Base-by-base conservation (phyloP, 169 alveolate species). In the Theileria sp. region DNA sequence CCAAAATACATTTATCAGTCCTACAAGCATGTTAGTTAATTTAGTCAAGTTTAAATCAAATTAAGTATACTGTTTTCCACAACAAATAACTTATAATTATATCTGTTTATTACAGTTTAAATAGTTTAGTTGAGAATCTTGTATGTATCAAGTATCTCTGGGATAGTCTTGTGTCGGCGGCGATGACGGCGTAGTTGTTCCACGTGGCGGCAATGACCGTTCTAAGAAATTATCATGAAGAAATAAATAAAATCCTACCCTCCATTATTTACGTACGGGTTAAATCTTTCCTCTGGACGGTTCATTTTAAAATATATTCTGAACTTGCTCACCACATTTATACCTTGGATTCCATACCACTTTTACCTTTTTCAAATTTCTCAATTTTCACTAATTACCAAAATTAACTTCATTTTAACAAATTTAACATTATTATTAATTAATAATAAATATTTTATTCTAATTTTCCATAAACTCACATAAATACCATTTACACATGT, bases 91-190 rank as follows among this genome's bases (percentile, higher is more conserved):
- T 1, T 30, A 21, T 50, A 28, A 34, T 8, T 4, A 54, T 10
- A 77, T 19, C 50, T 4, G 3, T 25, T 7, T 25, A 84, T 73
- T 84, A 91, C 88, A 96, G 86, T 77, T 93, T 87, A 75, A 94
- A 84, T 60, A 94, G 88, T 78, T 94, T 96, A 15, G 98, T 92
- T 38, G 92, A 81, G 51, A 92, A 88, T 69, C 98, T 87, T 19
- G 98, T 92, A 61, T 96, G 96, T 50, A 96, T 96, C 32, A 94
- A 83, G 87, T 89, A 96, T 82, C 97, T 95, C 77, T 87, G 78
- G 23, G 97, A 93, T 60, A 95, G 88, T 54, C 98, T 88, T 4
- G 98, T 96, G 80, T 96, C 99, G 28, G 97, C 97, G 8, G 95
- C 98, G 49, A 95, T 92, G 61, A 95, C 95, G 12, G 95, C 97